Base-by-base conservation (phyloP, 148 eudicot species). In the Rhododendron simsii region DNA sequence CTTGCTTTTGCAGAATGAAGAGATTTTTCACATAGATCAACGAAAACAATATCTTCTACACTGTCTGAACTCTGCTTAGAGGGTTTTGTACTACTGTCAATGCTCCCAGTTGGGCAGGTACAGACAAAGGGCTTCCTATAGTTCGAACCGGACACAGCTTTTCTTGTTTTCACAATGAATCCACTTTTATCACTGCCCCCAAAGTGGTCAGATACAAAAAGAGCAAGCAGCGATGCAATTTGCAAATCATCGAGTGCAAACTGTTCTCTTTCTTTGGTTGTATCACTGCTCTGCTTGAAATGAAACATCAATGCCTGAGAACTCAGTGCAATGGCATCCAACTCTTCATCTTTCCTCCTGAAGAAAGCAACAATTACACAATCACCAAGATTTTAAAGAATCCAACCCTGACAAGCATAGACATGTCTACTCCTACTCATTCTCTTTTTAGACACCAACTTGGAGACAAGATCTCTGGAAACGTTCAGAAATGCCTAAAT, bases 191-290 rank as follows among this genome's bases (percentile, higher is more conserved):
- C 99, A 89, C 96, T 93, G 79, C 99, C 99, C 67, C 99, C 99
- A 90, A 95, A 94, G 83, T 91, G 99, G 91, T 97, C 95, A 1
- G 99, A 97, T 50, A 97, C 98, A 91, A 95, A 95, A 83, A 95
- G 96, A n/a, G 98, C 95, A 90, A 97, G 99, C 93, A 94, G 89
- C 26, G 98, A 94, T 67, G 96, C 98, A 88, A 92, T 95, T 90
- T 94, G 93, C 87, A 95, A 86, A 84, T 86, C 89, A 87, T 93
- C 92, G 77, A 86, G 84, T 80, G 88, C 87, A 85, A 84, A 74
- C 80, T 90, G 87, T 50, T 91, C 91, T 83, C 78, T 84, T 78
- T 87, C 89, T 73, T 86, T 81, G 65, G 87, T 84, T 48, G 91
- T 89, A 87, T 90, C 91, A 89, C 87, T 87, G 81, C 91, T 90